Evolutionary conservation across 371 early-diverging fungal genomes (phyloP), one percentile per base, ranked within the genome.

Genomic region (Lichtheimia hyalospora): DNA sequence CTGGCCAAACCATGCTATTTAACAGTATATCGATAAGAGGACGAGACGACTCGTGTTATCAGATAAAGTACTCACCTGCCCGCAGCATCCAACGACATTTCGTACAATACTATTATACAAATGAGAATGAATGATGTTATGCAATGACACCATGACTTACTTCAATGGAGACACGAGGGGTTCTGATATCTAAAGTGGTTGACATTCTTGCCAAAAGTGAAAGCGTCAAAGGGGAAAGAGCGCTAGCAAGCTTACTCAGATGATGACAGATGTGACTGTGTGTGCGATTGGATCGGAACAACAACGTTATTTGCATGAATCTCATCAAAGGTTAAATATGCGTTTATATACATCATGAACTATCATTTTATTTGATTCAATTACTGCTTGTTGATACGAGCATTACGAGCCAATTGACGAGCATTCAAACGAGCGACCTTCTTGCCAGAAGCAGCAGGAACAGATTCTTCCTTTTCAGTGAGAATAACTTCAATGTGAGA

Each of bases 401-500:
- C 75, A 57, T 78, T 75, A 72, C 78, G 78, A 54, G 82, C 83
- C 56, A 83, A 64, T 67, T 81, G 83, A 57, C 82, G 82, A 63
- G 70, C 73, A 69, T 83, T 82, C 60, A 83, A 77, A 41, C 69
- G 67, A 58, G 50, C 55, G 48, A 70, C 67, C 74, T 82, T 78
- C 71, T 83, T 82, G 54, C 77, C 84, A 64, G 78, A 69, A 72
- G 84, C 85, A 58, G 77, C 81, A 79, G 87, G 85, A 67, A 91
- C 90, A 52, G 81, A 85, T 82, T 87, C 85, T 66, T 82, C 87
- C 77, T 87, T 89, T 84, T 95, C 95, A 57, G 88, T 82, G 68
- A 92, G 84, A 67, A 92, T 91, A 63, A 98, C 80, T 86, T 98
- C 96, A 71, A 98, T 90, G 89, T 99, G 99, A 88, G 93, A 97